Evolutionary conservation across 2,329 filamentous ascomycete species (phyloP).

Genomic region (Epichloe hybrida): DNA sequence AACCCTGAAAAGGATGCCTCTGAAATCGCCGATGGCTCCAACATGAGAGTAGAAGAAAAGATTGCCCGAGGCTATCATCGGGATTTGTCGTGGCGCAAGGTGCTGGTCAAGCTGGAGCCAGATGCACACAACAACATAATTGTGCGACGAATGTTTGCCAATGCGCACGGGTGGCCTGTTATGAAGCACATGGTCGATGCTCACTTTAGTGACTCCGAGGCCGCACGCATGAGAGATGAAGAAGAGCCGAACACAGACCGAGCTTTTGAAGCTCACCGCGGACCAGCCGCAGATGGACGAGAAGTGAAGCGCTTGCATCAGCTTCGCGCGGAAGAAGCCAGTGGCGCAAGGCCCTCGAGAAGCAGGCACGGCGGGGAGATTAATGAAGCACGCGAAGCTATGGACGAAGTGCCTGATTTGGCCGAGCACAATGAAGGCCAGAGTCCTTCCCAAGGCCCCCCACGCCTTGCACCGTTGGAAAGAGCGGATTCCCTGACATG

Average conservation of each 20-base stretch:
- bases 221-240: conserved; percentile 51
- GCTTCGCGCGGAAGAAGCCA: conserved; percentile 7
- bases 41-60: conserved; percentile 91
- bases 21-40: conserved; percentile 41
- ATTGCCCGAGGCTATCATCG: conserved; percentile 92
- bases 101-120: conserved; percentile 85
- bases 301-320: conserved; percentile 38
- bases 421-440: conserved; percentile 18
- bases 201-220: conserved; percentile 66
- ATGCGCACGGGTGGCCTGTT: conserved; percentile 96
- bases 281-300: conserved; percentile 47
- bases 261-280: conserved; percentile 44
- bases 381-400: conserved; percentile 18
- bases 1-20: conserved; percentile 27
- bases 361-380: conserved; percentile 5
- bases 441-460: conserved; percentile 7
- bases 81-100: conserved; percentile 88
- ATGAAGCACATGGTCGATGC: conserved; percentile 89
- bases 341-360: conserved; percentile 14
- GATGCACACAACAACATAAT: conserved; percentile 99
- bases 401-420: conserved; percentile 33
- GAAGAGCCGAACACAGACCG: conserved; percentile 54
- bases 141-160: conserved; percentile 89
- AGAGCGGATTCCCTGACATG: conserved; percentile 44
- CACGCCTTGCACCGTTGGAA: conserved; percentile 9